phyloP scores from a whole-genome alignment of 306 rosid genomes.

The Glycine soja region DNA sequence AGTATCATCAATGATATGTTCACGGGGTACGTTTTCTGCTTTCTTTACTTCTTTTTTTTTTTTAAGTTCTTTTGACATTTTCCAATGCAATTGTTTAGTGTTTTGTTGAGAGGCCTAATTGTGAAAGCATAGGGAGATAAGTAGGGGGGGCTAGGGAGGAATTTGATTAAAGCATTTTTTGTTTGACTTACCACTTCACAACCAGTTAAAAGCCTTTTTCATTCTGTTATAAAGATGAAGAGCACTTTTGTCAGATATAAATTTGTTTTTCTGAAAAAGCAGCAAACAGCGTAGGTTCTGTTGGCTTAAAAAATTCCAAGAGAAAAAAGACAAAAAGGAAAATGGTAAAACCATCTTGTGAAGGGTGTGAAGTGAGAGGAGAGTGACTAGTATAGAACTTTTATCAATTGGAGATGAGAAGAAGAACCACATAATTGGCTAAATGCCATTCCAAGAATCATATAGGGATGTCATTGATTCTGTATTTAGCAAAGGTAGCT shows the following conservation, averaged over 20 bases:
- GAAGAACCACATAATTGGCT: conserved; percentile 45
- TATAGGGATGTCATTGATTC: conserved; percentile 38
- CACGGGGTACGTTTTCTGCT: conserved; percentile 50
- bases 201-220: conserved; percentile 48
- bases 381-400: conserved; percentile 47
- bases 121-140: conserved; percentile 36
- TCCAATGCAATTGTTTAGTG: conserved; percentile 34
- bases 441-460: conserved; percentile 47
- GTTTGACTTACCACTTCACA: conserved; percentile 51
- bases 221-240: conserved; percentile 54
- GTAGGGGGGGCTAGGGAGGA: conserved; percentile 11
- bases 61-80: conserved; percentile 25
- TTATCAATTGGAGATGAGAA: conserved; percentile 54
- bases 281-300: conserved; percentile 52
- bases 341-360: conserved; percentile 54
- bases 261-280: conserved; percentile 32
- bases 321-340: conserved; percentile 68
- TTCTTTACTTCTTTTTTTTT: conserved; percentile 25
- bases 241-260: conserved; percentile 56
- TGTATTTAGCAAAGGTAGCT: conserved; percentile 43
- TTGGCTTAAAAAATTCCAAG: conserved; percentile 59
- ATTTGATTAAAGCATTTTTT: conserved; percentile 46
- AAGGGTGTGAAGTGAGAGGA: conserved; percentile 21
- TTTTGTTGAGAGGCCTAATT: conserved; percentile 41
- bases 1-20: conserved; percentile 43